phyloP scores from a whole-genome alignment of 1,284 basidiomycete genomes.

The Fomitopsis pinicola region DNA sequence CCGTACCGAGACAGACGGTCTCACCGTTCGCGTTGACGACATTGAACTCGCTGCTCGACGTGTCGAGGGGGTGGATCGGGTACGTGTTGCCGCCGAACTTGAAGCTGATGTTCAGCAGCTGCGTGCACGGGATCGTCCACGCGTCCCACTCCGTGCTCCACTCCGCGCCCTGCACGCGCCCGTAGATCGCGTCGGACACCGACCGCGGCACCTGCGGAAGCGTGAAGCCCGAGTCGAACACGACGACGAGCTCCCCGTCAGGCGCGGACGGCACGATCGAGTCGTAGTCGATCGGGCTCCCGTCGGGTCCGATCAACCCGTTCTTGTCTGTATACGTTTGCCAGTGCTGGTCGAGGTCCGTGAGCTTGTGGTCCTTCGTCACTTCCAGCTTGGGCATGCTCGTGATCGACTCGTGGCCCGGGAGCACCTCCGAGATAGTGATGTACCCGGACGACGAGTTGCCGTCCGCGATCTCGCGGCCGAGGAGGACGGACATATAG shows the following conservation, averaged over 20 bases:
- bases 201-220: conserved; percentile 67
- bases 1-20: conserved; percentile 62
- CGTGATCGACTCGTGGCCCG: conserved; percentile 57
- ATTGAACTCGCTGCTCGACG: conserved; percentile 62
- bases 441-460: conserved; percentile 45
- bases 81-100: conserved; percentile 65
- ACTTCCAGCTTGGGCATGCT: conserved; percentile 61
- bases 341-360: conserved; percentile 71
- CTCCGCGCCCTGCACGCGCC: conserved; percentile 68
- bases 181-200: conserved; percentile 76
- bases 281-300: conserved; percentile 50
- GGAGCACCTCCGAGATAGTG: conserved; percentile 50
- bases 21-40: conserved; percentile 52
- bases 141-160: conserved; percentile 54
- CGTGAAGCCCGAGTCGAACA: conserved; percentile 73
- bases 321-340: conserved; percentile 61
- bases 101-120: conserved; percentile 65
- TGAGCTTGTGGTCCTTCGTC: conserved; percentile 54
- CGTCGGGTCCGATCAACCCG: conserved; percentile 70
- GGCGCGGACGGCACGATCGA: conserved; percentile 57
- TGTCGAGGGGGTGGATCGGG: conserved; percentile 71
- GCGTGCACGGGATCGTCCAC: conserved; percentile 73
- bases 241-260: conserved; percentile 48
- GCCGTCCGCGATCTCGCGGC: conserved; percentile 45
- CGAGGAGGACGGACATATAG: conserved; percentile 62